phyloP scores from a whole-genome alignment of 441 rosid species.

The Geranium incanum region DNA sequence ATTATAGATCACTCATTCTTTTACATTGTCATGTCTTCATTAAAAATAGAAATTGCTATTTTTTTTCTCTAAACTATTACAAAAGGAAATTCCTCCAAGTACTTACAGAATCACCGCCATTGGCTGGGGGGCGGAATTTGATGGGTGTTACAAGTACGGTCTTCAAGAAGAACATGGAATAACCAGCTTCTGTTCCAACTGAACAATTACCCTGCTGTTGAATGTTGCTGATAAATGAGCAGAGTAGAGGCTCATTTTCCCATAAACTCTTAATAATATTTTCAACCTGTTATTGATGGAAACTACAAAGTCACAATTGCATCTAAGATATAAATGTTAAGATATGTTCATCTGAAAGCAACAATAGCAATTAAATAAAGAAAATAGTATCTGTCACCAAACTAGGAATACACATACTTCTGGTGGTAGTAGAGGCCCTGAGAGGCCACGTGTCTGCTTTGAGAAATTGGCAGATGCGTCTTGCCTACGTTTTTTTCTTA shows the following conservation, averaged over 20 bases:
- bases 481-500: slow-evolving; percentile 26
- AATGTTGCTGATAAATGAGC: slow-evolving; percentile 70
- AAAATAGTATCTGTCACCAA: slow-evolving; percentile 8
- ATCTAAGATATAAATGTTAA: neutral
- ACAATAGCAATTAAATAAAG: slow-evolving; percentile 7
- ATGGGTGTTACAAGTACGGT: slow-evolving; percentile 79
- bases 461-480: slow-evolving; percentile 27
- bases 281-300: slow-evolving; percentile 46
- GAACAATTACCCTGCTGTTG: slow-evolving; percentile 41
- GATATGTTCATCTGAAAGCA: slow-evolving; percentile 8
- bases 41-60: neutral
- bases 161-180: slow-evolving; percentile 69
- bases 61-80: neutral
- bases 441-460: slow-evolving; percentile 30
- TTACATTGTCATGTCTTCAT: slow-evolving; percentile 3
- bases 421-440: slow-evolving; percentile 58
- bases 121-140: slow-evolving; percentile 82
- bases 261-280: slow-evolving; percentile 53
- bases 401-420: slow-evolving; percentile 45
- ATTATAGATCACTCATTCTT: neutral
- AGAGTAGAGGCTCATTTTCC: slow-evolving; percentile 73
- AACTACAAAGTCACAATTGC: slow-evolving; percentile 7
- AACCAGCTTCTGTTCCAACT: slow-evolving; percentile 38
- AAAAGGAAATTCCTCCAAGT: neutral
- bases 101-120: slow-evolving; percentile 81